Evolutionary conservation across 139 green algal species (phyloP), one percentile per base, ranked within the genome.

Genomic region (Ettlia oleoabundans): DNA sequence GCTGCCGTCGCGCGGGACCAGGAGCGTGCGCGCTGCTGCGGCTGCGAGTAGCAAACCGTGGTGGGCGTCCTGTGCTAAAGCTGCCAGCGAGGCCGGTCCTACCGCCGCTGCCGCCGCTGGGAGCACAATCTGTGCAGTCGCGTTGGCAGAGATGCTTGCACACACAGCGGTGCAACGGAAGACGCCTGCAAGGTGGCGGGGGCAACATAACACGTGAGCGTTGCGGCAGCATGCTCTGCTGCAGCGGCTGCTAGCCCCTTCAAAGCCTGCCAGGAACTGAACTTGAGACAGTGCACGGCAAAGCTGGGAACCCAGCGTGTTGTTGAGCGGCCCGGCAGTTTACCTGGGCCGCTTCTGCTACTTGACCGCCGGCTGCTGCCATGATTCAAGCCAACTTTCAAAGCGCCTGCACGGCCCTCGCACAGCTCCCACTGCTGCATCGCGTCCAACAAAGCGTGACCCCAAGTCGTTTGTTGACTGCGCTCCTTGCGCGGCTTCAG

Each of bases 131-230:
- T 65, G 55, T 22, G 15, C 21, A 22, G 55, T n/a, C 3, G 65
- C 65, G 19, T 33, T 52, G 73, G 73, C 53, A 2, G 52, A 26
- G 37, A 80, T 80, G 73, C 73, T 80, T 33, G 73, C 73, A 51
- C 35, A 51, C 33, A 35, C 28, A 13, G 65, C 13, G 65, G 33
- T 52, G 55, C 55, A 65, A 22, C 5, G 5, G 55, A 15, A 65
- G 30, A 32, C 15, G 18, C 9, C 18, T 22, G 55, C 55, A n/a
- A 65, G 18, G 55, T n/a, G n/a, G n/a, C n/a, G n/a, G n/a, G n/a
- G n/a, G 47, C 47, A 58, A 58, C 47, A 58, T 58, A n/a, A n/a
- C n/a, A n/a, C n/a, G n/a, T n/a, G n/a, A n/a, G n/a, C n/a, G n/a
- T n/a, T n/a, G n/a, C n/a, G n/a, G n/a, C n/a, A n/a, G n/a, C n/a